Percentiles rank a stretch among this genome's conserved stretches.
These are phyloP conservation scores for Zygotorulaspora danielsina DNA, from an alignment of 805 yeast genomes.

Conservation along the genomic window DNA sequence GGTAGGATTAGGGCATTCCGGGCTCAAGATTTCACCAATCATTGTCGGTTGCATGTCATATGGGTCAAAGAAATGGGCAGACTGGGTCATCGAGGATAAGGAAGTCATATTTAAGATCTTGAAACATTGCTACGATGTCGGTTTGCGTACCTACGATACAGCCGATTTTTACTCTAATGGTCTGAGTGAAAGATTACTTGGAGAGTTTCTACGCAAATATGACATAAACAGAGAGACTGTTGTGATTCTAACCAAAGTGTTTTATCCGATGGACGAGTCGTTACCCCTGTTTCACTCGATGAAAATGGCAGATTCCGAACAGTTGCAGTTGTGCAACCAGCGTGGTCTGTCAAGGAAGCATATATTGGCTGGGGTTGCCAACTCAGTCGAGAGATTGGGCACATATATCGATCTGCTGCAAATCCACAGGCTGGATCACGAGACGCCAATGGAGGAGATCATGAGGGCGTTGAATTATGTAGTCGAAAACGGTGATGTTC, in stretches of 20 bases:
- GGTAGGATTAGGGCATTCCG: slow-evolving; percentile 41
- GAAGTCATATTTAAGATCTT: slow-evolving; percentile 42
- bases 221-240: slow-evolving; percentile 50
- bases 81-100: slow-evolving; percentile 47
- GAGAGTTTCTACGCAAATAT: slow-evolving; percentile 51
- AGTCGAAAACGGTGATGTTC: slow-evolving; percentile 42
- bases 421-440: slow-evolving; percentile 51
- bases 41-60: slow-evolving; percentile 55
- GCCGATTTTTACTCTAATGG: slow-evolving; percentile 49
- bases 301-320: not conserved
- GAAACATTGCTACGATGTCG: slow-evolving; percentile 45
- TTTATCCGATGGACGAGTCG: slow-evolving; percentile 32
- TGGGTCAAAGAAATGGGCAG: slow-evolving; percentile 43
- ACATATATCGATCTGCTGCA: slow-evolving; percentile 52
- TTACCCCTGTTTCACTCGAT: not conserved
- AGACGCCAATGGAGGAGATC: slow-evolving; percentile 48
- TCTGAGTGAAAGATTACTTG: slow-evolving; percentile 44
- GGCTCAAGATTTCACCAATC: slow-evolving; percentile 46
- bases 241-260: slow-evolving; percentile 51
- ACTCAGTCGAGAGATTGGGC: slow-evolving; percentile 45
- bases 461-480: slow-evolving; percentile 55
- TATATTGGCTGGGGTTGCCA: slow-evolving; percentile 42
- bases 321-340: slow-evolving; percentile 34
- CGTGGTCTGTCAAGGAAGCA: slow-evolving; percentile 45
- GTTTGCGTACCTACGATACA: slow-evolving; percentile 49